A percentile compares a stretch with the other conserved stretches of the same genome.
These are phyloP conservation scores for Pseudopyricularia cyperi DNA, from an alignment of 2,329 filamentous ascomycete genomes.

Conservation along the genomic window DNA sequence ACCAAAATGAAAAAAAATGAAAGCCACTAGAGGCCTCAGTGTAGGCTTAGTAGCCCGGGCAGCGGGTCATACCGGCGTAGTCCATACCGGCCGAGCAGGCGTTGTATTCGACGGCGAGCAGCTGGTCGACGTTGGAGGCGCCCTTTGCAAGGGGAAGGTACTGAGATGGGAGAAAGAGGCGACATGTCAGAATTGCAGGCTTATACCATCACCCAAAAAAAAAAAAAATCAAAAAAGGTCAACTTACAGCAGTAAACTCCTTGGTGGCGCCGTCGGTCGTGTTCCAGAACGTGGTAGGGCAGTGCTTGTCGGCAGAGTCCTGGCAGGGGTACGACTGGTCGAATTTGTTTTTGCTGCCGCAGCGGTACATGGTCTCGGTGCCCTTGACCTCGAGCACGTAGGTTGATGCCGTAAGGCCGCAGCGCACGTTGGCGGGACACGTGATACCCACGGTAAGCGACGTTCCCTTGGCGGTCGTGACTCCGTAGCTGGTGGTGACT, in stretches of 20 bases:
- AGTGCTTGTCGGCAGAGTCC: neutral
- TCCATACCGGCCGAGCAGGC: conserved; percentile 1
- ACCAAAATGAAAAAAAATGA: too few species aligned
- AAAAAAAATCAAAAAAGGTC: neutral
- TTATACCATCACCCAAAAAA: neutral
- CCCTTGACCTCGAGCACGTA: neutral
- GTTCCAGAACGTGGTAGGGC: neutral
- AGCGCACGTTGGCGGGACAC: conserved; percentile 4
- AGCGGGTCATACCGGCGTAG: neutral
- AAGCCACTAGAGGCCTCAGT: too few species aligned
- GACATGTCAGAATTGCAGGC: neutral
- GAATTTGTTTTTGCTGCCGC: neutral
- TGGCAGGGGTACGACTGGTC: neutral
- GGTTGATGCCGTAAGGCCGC: conserved; percentile 4
- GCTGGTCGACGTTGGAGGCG: neutral
- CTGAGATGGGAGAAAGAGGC: neutral
- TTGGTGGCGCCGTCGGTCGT: neutral
- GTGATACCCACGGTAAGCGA: neutral
- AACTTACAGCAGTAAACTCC: neutral
- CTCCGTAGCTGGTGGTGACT: neutral
- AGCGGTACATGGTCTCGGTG: neutral
- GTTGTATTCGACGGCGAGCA: neutral
- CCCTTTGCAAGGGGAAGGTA: neutral
- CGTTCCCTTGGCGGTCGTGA: neutral
- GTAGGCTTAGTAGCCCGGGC: neutral